Conservation (phyloP, 129 eudicot species). For the Kitagawia praeruptora region DNA sequence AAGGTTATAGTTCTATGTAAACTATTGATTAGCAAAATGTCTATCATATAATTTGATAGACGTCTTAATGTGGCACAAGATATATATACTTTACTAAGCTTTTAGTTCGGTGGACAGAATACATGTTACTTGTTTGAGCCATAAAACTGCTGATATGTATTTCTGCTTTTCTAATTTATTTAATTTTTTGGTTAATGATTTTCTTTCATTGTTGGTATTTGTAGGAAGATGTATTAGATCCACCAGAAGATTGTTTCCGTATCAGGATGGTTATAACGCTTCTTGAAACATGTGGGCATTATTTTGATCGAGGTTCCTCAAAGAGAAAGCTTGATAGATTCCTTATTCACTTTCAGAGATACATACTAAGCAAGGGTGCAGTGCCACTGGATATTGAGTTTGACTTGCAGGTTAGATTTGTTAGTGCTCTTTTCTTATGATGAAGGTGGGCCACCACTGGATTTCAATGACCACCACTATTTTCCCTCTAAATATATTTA, state of each 20-base stretch:
- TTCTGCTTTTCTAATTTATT: background rate
- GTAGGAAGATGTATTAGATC: conserved; percentile 87
- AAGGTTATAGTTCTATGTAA: background rate
- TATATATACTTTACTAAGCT: background rate
- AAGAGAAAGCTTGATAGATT: conserved; percentile 90
- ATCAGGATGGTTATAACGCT: conserved; percentile 85
- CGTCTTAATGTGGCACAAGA: background rate
- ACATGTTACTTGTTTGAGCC: background rate
- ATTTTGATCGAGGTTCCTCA: conserved; percentile 94
- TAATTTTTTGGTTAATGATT: background rate
- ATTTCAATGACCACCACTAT: conserved; percentile 34
- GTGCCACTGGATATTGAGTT: conserved; percentile 93
- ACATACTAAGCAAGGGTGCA: conserved; percentile 69
- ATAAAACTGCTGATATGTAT: conserved; percentile 6
- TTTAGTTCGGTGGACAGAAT: background rate
- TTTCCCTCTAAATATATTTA: background rate
- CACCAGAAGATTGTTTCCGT: conserved; percentile 96
- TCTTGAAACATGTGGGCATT: conserved; percentile 96
- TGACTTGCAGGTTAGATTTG: conserved; percentile 80
- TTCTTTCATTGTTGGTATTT: conserved; percentile 1
- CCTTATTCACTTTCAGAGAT: conserved; percentile 87
- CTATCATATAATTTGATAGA: background rate
- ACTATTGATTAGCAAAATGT: background rate
- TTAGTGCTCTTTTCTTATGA: background rate
- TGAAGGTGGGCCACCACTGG: conserved; percentile 77